phyloP scores from a whole-genome alignment of 2,329 filamentous ascomycete genomes.

The Triangularia setosa region DNA sequence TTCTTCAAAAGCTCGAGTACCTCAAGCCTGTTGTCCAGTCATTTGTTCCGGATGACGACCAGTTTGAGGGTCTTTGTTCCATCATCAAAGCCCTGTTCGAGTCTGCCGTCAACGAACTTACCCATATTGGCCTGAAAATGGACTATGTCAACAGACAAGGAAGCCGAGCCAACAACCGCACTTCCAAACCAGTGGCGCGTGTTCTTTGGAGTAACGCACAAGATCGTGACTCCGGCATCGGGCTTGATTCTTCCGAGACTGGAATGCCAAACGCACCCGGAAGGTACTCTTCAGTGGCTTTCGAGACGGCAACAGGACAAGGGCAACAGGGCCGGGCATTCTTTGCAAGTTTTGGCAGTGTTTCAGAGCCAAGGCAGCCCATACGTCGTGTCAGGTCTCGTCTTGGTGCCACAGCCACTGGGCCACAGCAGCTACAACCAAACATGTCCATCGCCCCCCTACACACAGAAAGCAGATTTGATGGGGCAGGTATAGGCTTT shows the following conservation, averaged over 20 bases:
- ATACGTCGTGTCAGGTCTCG: background rate
- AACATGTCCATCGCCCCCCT: background rate
- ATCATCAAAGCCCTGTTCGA: constrained; percentile 1
- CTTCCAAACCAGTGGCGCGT: background rate
- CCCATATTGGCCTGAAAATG: background rate
- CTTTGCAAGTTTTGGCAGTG: background rate
- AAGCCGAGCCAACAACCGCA: background rate
- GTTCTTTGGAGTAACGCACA: background rate
- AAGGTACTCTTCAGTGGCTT: background rate
- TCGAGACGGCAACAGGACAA: background rate
- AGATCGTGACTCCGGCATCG: background rate
- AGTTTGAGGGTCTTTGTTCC: background rate
- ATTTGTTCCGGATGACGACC: background rate
- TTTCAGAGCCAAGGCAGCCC: background rate
- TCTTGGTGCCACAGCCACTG: background rate
- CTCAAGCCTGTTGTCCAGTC: constrained; percentile 3
- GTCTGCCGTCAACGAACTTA: background rate
- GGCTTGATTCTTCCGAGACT: background rate
- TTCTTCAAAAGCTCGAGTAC: background rate
- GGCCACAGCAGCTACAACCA: background rate
- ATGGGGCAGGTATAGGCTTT: background rate
- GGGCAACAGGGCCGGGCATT: background rate
- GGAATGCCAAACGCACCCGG: background rate
- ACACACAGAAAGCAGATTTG: background rate
- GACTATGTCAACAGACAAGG: constrained; percentile 1